Conservation (phyloP, 768 basidiomycete genomes). For the Mycena maculata region DNA sequence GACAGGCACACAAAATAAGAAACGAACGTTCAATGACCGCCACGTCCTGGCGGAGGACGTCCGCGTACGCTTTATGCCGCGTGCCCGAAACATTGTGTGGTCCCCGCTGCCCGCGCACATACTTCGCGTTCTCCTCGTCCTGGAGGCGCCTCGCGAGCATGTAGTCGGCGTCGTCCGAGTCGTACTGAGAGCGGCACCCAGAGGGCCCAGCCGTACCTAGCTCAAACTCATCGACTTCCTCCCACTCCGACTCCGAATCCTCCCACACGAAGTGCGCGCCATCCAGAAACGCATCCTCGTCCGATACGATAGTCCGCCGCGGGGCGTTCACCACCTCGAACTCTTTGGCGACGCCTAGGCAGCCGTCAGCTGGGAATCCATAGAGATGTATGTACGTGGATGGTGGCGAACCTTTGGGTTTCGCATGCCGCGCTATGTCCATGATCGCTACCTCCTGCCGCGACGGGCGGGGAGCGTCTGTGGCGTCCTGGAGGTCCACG, state of each 20-base stretch:
- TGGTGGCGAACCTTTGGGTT: neutral
- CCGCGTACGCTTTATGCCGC: neutral
- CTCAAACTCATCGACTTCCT: neutral
- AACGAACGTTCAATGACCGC: neutral
- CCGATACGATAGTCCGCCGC: conserved; percentile 13
- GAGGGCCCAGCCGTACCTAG: neutral
- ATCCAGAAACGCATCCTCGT: conserved; percentile 1
- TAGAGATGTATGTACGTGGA: too few species aligned
- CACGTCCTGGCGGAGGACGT: neutral
- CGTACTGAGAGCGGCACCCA: too few species aligned
- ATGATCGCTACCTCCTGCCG: neutral
- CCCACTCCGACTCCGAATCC: conserved; percentile 1
- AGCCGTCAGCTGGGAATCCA: neutral
- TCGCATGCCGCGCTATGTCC: neutral
- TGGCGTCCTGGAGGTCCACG: neutral
- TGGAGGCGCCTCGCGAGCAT: neutral
- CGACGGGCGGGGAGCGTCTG: neutral
- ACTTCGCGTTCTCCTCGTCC: neutral
- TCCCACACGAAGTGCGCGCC: neutral
- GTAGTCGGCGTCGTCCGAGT: neutral
- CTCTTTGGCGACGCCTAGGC: conserved; percentile 18
- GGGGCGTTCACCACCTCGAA: conserved; percentile 20
- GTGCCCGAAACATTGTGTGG: neutral
- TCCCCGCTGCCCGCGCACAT: neutral
- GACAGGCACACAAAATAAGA: neutral